phyloP scores from a whole-genome alignment of 257 asterid genomes.

The Nyctanthes arbortristis region DNA sequence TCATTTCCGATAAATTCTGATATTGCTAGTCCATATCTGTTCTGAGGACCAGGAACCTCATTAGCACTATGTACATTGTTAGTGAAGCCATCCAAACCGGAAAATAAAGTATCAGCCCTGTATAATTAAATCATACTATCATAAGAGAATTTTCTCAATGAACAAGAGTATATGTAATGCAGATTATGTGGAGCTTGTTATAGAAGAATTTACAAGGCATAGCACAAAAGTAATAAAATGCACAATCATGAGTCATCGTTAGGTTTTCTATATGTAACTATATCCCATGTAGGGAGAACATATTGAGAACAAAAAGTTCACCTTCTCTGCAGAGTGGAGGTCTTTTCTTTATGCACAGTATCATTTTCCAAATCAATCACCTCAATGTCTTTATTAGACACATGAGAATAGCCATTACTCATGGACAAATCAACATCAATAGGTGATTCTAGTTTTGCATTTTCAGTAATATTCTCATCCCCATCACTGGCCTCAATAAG shows the following conservation, averaged over 20 bases:
- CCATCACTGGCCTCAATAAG: slow-evolving; percentile 66
- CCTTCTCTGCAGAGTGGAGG: slow-evolving; percentile 62
- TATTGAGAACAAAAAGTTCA: slow-evolving; percentile 28
- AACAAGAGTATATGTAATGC: slow-evolving; percentile 21
- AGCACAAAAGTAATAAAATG: slow-evolving; percentile 11
- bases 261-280: not conserved
- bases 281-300: not conserved
- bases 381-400: slow-evolving; percentile 60
- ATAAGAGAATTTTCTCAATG: slow-evolving; percentile 5
- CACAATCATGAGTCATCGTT: not conserved
- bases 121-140: slow-evolving; percentile 21
- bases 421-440: slow-evolving; percentile 70
- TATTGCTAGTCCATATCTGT: slow-evolving; percentile 82
- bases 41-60: slow-evolving; percentile 57
- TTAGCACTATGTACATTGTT: slow-evolving; percentile 52
- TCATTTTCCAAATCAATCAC: slow-evolving; percentile 92
- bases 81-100: slow-evolving; percentile 66
- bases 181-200: not conserved
- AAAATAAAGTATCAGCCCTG: slow-evolving; percentile 70
- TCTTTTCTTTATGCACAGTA: slow-evolving; percentile 56
- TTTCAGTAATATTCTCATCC: slow-evolving; percentile 43
- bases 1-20: slow-evolving; percentile 80
- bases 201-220: not conserved
- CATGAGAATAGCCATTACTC: slow-evolving; percentile 35
- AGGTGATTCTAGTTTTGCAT: slow-evolving; percentile 41